Evolutionary conservation across 495 filamentous ascomycete genomes (phyloP), one percentile per base, ranked within the genome.

Genomic region (Penicillium desertorum): DNA sequence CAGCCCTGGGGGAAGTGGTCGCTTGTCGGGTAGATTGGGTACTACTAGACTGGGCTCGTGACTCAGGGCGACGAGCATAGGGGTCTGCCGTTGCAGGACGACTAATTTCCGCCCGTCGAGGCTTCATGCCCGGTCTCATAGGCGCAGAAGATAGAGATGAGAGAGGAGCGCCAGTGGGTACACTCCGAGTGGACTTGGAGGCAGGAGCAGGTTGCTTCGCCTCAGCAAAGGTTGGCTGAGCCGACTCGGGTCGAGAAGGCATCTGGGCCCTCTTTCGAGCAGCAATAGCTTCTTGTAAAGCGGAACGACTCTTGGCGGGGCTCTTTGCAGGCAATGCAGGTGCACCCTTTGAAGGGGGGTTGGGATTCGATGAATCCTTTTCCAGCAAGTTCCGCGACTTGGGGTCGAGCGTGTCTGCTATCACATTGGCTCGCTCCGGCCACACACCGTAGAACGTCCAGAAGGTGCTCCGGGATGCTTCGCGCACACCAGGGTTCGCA

Each of bases 401-500:
- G 10, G 82, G 57, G 59, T 96, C 92, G 6, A 97, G 81, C 16
- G 74, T 76, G 42, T 82, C 82, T 77, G 94, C 82, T 52, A 97
- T 89, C 4, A 73, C 73, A 58, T 92, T 83, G n/a, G 89, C 89
- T 62, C 78, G 84, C 5, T 86, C 81, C 0, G 89, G 86, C 91
- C 91, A 98, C 19, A 89, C 81, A 16, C 66, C 67, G 11, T 83
- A 80, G 73, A 91, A 96, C 1, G 78, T 79, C 92, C 92, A 97
- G 68, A 88, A 98, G 3, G 90, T 89, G 30, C 80, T 76, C 62
- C 94, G 84, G 82, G 90, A 91, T 27, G 82, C 83, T 70, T 95
- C 89, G 59, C 92, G 82, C 32, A 97, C 92, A 34, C 81, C 86
- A 3, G 92, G 91, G 65, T 96, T 96, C 7, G 92, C 81, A 72